A percentile compares a stretch with the other conserved stretches of the same genome.
Evolutionary conservation across 257 asterid species (phyloP).

Genomic region (Forsythia viridissima): DNA sequence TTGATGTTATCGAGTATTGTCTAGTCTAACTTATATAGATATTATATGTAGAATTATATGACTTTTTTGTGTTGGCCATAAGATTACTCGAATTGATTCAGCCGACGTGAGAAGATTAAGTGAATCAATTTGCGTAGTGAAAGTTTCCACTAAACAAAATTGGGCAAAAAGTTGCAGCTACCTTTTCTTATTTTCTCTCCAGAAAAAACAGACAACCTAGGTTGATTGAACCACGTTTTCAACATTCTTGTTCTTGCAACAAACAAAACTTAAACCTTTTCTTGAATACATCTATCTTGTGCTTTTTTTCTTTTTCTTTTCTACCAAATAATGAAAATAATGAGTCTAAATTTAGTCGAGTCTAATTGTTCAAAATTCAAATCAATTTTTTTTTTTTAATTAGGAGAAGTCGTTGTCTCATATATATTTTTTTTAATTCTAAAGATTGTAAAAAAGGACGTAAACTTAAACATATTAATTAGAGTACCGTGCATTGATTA

Average conservation of each 20-base stretch:
- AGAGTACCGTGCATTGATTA: no score
- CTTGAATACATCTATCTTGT: not conserved
- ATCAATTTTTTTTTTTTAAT: no score
- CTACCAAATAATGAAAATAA: no score
- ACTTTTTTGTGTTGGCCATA: not conserved
- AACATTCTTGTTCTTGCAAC: not conserved
- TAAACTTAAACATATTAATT: no score
- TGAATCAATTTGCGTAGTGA: not conserved
- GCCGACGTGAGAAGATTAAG: not conserved
- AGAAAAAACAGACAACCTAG: not conserved
- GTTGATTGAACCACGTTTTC: conserved; percentile 1
- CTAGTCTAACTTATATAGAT: no score
- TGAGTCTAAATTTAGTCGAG: no score
- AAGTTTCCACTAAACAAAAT: not conserved
- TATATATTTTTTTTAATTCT: no score
- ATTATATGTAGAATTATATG: no score
- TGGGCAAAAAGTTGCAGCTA: not conserved
- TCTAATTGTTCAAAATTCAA: no score
- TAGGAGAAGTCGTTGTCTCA: no score
- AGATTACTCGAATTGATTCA: not conserved
- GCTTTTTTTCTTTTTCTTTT: not conserved
- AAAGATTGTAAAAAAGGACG: no score
- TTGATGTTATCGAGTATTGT: no score
- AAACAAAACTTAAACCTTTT: not conserved
- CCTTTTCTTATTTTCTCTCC: not conserved